Percentiles rank a stretch among this genome's conserved stretches.
Conservation (phyloP, 352 stramenopile genomes). For the Pythium apleroticum region DNA sequence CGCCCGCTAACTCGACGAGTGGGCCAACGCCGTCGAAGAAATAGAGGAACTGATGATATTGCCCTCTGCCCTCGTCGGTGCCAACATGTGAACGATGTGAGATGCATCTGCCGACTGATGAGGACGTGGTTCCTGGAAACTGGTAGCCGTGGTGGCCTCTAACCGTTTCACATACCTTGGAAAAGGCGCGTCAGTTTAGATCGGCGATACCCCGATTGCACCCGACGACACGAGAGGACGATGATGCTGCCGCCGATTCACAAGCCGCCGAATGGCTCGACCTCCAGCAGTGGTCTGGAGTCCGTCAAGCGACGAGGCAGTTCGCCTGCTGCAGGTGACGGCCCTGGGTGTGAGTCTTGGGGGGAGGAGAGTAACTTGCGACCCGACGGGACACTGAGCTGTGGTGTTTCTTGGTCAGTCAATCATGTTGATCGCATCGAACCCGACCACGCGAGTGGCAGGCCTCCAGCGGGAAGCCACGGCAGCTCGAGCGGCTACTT, state of each 20-base stretch:
- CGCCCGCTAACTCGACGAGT: constrained; percentile 7
- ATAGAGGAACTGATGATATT: constrained; percentile 20
- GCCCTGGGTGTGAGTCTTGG: background rate
- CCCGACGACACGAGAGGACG: background rate
- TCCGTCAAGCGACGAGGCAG: constrained; percentile 9
- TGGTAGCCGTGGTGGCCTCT: too few relatives aligned
- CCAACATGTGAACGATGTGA: background rate
- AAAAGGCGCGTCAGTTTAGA: constrained; percentile 1
- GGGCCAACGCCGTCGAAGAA: constrained; percentile 17
- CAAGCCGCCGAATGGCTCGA: constrained; percentile 28
- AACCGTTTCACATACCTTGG: constrained; percentile 9
- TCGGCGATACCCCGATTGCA: background rate
- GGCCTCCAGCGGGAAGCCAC: background rate
- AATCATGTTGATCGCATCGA: constrained; percentile 4
- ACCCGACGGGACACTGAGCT: background rate
- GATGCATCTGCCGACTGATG: background rate
- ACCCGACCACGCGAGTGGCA: background rate
- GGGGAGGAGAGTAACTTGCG: too few relatives aligned
- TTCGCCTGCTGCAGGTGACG: background rate
- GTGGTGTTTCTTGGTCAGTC: background rate
- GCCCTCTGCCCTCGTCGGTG: background rate
- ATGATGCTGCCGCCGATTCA: constrained; percentile 56
- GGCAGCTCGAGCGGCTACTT: constrained; percentile 5
- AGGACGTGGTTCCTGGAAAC: background rate
- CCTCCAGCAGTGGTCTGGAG: background rate